phyloP scores from a whole-genome alignment of 768 basidiomycete genomes.

The Paxillus ammoniavirescens region DNA sequence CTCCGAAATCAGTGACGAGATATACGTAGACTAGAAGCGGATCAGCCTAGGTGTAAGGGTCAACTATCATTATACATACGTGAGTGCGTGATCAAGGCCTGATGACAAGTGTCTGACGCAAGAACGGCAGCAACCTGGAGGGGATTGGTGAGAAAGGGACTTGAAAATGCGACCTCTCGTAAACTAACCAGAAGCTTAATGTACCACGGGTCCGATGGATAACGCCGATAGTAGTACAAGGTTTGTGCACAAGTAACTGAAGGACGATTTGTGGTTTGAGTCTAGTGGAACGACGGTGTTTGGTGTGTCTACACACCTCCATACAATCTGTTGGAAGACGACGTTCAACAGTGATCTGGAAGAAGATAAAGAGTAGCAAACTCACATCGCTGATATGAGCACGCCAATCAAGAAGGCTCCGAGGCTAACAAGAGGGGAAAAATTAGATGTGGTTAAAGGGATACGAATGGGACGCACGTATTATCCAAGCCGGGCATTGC shows the following conservation, averaged over 20 bases:
- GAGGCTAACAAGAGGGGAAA: constrained; percentile 30
- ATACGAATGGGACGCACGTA: constrained; percentile 28
- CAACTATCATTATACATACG: constrained; percentile 26
- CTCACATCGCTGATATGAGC: constrained; percentile 47
- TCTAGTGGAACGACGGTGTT: neutral
- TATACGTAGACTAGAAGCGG: constrained; percentile 45
- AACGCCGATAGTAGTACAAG: constrained; percentile 50
- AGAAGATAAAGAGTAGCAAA: constrained; percentile 3
- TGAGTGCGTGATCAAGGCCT: constrained; percentile 51
- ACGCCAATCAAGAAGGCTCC: constrained; percentile 53
- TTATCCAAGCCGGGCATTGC: constrained; percentile 27
- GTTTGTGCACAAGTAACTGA: constrained; percentile 56
- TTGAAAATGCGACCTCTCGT: neutral
- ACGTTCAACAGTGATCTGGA: neutral
- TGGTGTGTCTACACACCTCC: constrained; percentile 40
- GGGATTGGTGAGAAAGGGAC: neutral
- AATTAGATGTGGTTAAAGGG: neutral
- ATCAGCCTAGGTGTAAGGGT: neutral
- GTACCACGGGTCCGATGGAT: constrained; percentile 50
- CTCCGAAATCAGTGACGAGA: constrained; percentile 40
- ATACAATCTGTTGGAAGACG: constrained; percentile 37
- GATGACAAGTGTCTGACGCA: constrained; percentile 51
- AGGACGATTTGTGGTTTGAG: neutral
- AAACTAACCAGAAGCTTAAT: constrained; percentile 44
- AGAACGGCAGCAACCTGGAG: constrained; percentile 50